Base-by-base conservation (phyloP, 768 basidiomycete genomes). In the Termitomyces sp. region DNA sequence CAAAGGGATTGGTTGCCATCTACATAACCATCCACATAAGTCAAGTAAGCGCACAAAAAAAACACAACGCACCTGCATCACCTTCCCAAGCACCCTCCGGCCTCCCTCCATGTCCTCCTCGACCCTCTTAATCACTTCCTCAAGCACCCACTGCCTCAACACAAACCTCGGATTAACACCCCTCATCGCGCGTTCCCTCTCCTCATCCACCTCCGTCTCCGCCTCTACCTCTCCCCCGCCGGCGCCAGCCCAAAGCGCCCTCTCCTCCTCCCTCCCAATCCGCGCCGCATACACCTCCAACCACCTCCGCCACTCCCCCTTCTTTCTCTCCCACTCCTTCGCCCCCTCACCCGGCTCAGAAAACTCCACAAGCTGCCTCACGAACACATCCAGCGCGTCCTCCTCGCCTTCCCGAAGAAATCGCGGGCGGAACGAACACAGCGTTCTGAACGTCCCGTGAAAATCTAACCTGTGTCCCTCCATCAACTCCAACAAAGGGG, bases 141-240 rank as follows among this genome's bases (percentile, higher is more conserved):
- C 95, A 38, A 99, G 79, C 9, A 98, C 77, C 97, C 97, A 98
- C 74, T 98, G 97, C 62, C 97, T 79, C 61, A 98, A 74, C 38
- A 96, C 87, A 74, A 99, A 98, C 39, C 95, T 80, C 18, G 97
- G 97, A 70, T 99, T 99, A 33, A 80, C 85, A 24, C 64, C 71
- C 63, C 78, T 81, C 76, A 84, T 82, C 39, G 79, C 85, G 15
- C 68, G 73, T 60, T 78, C 73, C 55, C 88, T 75, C 62, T 80
- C 81, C 1, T 63, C 74, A 52, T 85, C 82, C 39, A 78, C 70
- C 24, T n/a, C 66, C 28, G 28, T 28, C 28, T 28, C 28, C 28
- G 28, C 28, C 28, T 28, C 4, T 28, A 2, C 28, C 28, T n/a
- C n/a, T n/a, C n/a, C n/a, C n/a, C n/a, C n/a, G n/a, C n/a, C n/a